A percentile compares a stretch with the other conserved stretches of the same genome.
phyloP scores from a whole-genome alignment of 1,284 basidiomycete genomes.

The Gomphus bonarii region DNA sequence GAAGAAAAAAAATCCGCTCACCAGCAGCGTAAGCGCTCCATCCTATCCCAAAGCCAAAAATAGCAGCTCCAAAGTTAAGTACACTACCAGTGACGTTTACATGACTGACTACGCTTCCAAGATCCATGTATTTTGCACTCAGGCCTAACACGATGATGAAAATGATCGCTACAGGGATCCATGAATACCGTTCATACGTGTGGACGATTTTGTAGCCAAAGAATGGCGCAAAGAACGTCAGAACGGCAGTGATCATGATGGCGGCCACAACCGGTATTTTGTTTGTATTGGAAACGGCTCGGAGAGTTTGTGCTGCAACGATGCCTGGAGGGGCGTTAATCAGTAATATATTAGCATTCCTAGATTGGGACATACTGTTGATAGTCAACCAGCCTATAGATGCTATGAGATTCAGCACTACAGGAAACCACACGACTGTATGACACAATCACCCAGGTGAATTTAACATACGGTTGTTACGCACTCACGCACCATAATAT shows the following conservation, averaged over 20 bases:
- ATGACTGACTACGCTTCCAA: slow-evolving; percentile 8
- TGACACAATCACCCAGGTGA: not conserved
- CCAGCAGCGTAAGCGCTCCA: slow-evolving; percentile 20
- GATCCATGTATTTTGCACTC: slow-evolving; percentile 18
- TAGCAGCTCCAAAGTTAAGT: slow-evolving; percentile 24
- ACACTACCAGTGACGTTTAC: slow-evolving; percentile 14
- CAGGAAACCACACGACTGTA: slow-evolving; percentile 17
- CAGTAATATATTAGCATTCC: not conserved
- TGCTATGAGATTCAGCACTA: slow-evolving; percentile 22
- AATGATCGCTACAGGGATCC: slow-evolving; percentile 24
- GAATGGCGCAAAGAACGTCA: slow-evolving; percentile 28
- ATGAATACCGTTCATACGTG: slow-evolving; percentile 28
- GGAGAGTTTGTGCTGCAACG: slow-evolving; percentile 23
- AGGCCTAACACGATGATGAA: slow-evolving; percentile 25
- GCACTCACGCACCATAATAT: slow-evolving; percentile 15
- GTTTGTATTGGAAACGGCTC: slow-evolving; percentile 20
- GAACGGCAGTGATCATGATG: slow-evolving; percentile 25
- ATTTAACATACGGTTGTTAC: no score
- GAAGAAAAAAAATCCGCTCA: not conserved
- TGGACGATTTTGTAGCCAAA: slow-evolving; percentile 34
- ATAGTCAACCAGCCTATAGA: slow-evolving; percentile 27
- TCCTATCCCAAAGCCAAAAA: slow-evolving; percentile 22
- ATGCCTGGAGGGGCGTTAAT: slow-evolving; percentile 17
- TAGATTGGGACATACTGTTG: slow-evolving; percentile 18
- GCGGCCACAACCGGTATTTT: slow-evolving; percentile 23